Evolutionary conservation across 1,139 yeast species (phyloP).

Genomic region (Spathaspora sp.): DNA sequence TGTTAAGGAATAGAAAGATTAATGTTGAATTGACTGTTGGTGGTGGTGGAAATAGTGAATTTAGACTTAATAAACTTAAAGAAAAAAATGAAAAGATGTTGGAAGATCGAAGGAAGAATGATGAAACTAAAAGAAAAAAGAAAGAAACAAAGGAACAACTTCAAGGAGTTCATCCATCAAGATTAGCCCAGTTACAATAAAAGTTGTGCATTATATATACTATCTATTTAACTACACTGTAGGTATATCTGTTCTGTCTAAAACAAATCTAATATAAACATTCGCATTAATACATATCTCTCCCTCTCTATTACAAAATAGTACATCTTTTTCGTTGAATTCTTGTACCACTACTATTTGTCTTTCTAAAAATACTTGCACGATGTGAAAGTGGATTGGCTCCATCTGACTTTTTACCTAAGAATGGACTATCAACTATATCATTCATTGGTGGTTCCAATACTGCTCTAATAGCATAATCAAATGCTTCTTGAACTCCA

Average conservation of each 20-base stretch:
- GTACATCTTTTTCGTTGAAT: slow-evolving; percentile 49
- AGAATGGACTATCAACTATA: background rate
- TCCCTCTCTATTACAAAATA: slow-evolving; percentile 35
- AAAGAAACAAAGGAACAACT: slow-evolving; percentile 24
- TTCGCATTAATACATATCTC: background rate
- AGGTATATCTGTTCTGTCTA: background rate
- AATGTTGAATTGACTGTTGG: slow-evolving; percentile 97
- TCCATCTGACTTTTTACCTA: background rate
- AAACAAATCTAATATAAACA: background rate
- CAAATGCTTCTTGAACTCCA: slow-evolving; percentile 83
- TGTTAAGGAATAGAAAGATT: slow-evolving; percentile 67
- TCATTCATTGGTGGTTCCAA: slow-evolving; percentile 49
- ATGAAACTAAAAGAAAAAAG: slow-evolving; percentile 28
- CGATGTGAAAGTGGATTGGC: background rate
- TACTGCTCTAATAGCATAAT: slow-evolving; percentile 73
- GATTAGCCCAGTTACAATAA: slow-evolving; percentile 20
- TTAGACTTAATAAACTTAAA: slow-evolving; percentile 67
- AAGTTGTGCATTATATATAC: background rate
- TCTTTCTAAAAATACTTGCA: background rate
- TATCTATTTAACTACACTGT: background rate
- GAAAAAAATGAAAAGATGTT: slow-evolving; percentile 74
- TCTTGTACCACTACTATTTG: slow-evolving; percentile 9
- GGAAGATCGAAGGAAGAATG: slow-evolving; percentile 59
- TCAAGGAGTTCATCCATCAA: slow-evolving; percentile 57
- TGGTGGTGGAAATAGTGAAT: slow-evolving; percentile 90